phyloP scores from a whole-genome alignment of 176 grass and related monocot species.

The Stipa capillata region DNA sequence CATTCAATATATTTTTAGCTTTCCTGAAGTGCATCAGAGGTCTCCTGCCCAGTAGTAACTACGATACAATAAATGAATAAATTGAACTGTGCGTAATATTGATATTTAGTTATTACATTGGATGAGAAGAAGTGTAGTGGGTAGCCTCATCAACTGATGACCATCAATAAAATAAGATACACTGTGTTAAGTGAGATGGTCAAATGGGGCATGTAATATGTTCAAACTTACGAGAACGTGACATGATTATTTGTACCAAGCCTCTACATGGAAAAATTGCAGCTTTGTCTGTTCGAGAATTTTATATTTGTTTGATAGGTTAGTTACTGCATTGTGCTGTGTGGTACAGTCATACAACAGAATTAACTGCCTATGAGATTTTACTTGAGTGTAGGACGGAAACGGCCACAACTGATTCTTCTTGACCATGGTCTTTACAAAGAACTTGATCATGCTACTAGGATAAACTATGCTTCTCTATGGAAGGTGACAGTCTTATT shows the following conservation, averaged over 20 bases:
- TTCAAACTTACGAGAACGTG: neutral
- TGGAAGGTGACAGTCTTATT: slow-evolving; percentile 60
- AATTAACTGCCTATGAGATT: neutral
- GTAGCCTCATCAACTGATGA: neutral
- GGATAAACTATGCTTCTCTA: slow-evolving; percentile 91
- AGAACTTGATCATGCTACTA: slow-evolving; percentile 76
- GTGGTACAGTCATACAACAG: neutral
- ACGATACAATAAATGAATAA: neutral
- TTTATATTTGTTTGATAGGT: neutral
- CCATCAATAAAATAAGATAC: neutral
- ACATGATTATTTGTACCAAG: neutral
- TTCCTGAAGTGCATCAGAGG: neutral
- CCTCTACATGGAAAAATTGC: neutral
- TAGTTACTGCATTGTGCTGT: neutral
- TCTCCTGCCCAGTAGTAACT: neutral
- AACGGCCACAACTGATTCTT: slow-evolving; percentile 80
- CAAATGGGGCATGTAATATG: neutral
- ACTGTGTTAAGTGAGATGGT: neutral
- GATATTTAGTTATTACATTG: neutral
- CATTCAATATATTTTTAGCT: neutral
- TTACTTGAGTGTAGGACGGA: slow-evolving; percentile 46
- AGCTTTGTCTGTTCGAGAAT: neutral
- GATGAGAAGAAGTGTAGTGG: slow-evolving; percentile 6
- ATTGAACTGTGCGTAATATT: neutral
- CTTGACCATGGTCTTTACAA: slow-evolving; percentile 96